Evolutionary conservation across 495 filamentous ascomycete species (phyloP).

Genomic region (Penicillium arizonense): DNA sequence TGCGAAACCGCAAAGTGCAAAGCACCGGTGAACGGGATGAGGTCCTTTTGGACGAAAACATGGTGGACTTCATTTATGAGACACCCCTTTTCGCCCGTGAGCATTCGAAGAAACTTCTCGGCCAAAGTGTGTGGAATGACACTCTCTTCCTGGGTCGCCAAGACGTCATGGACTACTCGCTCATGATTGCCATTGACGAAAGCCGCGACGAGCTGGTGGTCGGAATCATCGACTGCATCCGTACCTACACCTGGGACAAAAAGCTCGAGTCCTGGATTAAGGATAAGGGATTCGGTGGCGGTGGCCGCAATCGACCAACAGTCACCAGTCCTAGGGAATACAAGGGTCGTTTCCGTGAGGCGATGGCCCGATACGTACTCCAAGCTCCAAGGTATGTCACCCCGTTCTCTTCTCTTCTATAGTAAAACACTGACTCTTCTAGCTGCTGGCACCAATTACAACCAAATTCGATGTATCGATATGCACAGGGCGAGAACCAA

Average conservation of each 20-base stretch:
- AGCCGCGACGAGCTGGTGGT: constrained; percentile 84
- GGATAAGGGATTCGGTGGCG: constrained; percentile 81
- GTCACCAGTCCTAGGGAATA: constrained; percentile 98
- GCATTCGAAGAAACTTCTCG: constrained; percentile 86
- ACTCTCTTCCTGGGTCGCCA: constrained; percentile 89
- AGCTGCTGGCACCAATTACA: constrained; percentile 76
- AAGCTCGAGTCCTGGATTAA: constrained; percentile 99
- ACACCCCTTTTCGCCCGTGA: constrained; percentile 91
- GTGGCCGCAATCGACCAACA: constrained; percentile 84
- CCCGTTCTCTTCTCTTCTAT: background rate
- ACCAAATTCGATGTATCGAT: constrained; percentile 44
- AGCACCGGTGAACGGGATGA: constrained; percentile 94
- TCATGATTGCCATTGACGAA: constrained; percentile 98
- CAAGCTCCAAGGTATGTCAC: constrained; percentile 61
- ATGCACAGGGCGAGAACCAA: constrained; percentile 37
- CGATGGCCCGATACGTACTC: constrained; percentile 90
- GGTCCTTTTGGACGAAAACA: constrained; percentile 96
- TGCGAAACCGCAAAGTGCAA: constrained; percentile 96
- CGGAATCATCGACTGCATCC: constrained; percentile 97
- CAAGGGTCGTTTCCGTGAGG: constrained; percentile 91
- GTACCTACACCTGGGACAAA: constrained; percentile 99
- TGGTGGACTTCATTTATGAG: constrained; percentile 99
- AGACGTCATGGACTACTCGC: constrained; percentile 98
- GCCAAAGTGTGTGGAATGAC: constrained; percentile 88
- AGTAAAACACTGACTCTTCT: constrained; percentile 4